These are phyloP conservation scores for Rubroboletus satanas DNA, from an alignment of 768 basidiomycete genomes.

Conservation along the genomic window DNA sequence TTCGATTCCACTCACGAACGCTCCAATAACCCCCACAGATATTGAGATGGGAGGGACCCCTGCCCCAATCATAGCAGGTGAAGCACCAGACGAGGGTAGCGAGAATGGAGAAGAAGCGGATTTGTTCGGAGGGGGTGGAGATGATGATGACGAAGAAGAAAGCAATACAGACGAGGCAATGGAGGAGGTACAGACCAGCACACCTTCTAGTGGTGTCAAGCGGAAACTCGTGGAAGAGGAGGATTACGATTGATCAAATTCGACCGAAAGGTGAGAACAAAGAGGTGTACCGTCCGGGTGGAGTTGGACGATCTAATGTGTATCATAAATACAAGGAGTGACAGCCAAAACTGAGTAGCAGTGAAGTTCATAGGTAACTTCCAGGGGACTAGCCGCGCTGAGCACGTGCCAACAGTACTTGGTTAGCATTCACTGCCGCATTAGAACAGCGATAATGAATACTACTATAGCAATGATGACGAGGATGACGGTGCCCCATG, in stretches of 20 bases:
- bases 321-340: slow-evolving; percentile 25
- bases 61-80: slow-evolving; percentile 32
- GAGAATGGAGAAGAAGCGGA: slow-evolving; percentile 73
- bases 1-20: slow-evolving; percentile 40
- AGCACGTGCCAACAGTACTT: background rate
- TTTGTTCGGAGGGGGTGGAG: slow-evolving; percentile 67
- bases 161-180: slow-evolving; percentile 57
- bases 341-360: background rate
- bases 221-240: slow-evolving; percentile 83
- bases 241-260: slow-evolving; percentile 62
- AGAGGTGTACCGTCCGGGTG: background rate
- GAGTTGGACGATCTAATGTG: slow-evolving; percentile 24
- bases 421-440: slow-evolving; percentile 25
- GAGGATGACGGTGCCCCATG: slow-evolving; percentile 38
- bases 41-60: slow-evolving; percentile 48
- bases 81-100: slow-evolving; percentile 58
- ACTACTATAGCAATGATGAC: slow-evolving; percentile 42
- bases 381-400: background rate
- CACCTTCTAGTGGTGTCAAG: slow-evolving; percentile 62
- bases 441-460: slow-evolving; percentile 40
- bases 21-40: slow-evolving; percentile 54
- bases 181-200: slow-evolving; percentile 66
- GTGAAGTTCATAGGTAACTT: background rate
- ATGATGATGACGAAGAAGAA: slow-evolving; percentile 65
- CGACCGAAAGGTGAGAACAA: slow-evolving; percentile 5